Evolutionary conservation across 345 rosid genomes (phyloP), one percentile per base, ranked within the genome.

Genomic region (Trapa bicornis): DNA sequence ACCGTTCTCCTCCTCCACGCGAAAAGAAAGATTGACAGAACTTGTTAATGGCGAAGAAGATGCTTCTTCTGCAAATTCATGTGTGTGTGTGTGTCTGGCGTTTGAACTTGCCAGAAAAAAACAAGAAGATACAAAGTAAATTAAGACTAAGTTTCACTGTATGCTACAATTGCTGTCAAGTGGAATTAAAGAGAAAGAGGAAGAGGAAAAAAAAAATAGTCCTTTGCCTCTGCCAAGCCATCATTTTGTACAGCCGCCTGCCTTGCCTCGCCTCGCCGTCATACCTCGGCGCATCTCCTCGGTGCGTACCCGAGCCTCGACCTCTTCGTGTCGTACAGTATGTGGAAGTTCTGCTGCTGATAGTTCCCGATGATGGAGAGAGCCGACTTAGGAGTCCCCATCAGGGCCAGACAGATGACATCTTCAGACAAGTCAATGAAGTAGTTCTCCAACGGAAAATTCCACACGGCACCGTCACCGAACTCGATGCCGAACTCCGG

Each of bases 311-410:
- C 97, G n/a, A 93, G 86, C 80, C 91, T 84, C 2, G 97, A 88
- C 76, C 69, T 88, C 76, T 87, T 81, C 4, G 91, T 93, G 72
- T 93, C 98, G 76, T 93, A 93, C 45, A 93, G 61, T 57, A 93
- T 74, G 54, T 90, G 98, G 75, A 93, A 93, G 69, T 93, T 93
- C 69, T 93, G 98, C 79, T 93, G 98, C 87, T 93, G 97, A 57
- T 90, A 93, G 74, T 90, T 93, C 4, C 97, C 99, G 1, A 93
- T 86, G 35, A 93, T 93, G 0, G 99, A 93, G n/a, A 90, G 86
- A 0, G 88, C 86, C 29, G 96, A 86, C 56, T 63, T 79, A 0
- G 97, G 95, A 45, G 95, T 90, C 71, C 97, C 91, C 60, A 93
- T 70, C 48, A 93, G 78, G 4, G 99, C 99, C 75, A 93, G 76